Evolutionary conservation across 768 basidiomycete species (phyloP).

Genomic region (Leccinellum luteum): DNA sequence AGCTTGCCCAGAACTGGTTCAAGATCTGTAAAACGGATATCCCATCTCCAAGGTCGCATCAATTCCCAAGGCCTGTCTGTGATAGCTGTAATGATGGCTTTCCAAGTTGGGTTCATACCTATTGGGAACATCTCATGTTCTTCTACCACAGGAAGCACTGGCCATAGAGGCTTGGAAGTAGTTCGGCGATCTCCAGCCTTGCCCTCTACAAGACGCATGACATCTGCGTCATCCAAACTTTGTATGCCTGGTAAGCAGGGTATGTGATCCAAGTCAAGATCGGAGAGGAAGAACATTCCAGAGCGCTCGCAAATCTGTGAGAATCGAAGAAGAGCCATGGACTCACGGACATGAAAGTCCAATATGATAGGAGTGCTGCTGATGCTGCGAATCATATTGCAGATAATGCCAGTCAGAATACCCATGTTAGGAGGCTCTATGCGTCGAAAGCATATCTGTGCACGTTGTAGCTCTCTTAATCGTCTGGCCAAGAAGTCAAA

Average conservation of each 20-base stretch:
- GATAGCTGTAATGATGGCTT: not conserved
- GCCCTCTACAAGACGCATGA: not conserved
- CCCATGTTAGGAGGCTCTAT: conserved; percentile 11
- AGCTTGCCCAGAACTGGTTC: not conserved
- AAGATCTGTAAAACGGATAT: not conserved
- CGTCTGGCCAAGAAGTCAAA: not conserved
- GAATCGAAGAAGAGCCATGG: not conserved
- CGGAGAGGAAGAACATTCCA: not conserved
- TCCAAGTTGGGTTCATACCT: not conserved
- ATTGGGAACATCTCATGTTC: not conserved
- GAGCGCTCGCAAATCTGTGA: not conserved
- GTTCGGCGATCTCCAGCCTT: not conserved
- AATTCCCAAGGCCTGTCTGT: not conserved
- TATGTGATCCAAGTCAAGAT: not conserved
- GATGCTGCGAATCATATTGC: conserved; percentile 2
- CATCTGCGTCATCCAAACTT: not conserved
- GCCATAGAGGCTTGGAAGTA: not conserved
- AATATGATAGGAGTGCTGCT: not conserved
- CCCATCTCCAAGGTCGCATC: not conserved
- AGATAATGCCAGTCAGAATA: conserved; percentile 5
- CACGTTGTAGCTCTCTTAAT: not conserved
- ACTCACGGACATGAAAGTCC: not conserved
- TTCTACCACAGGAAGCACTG: not conserved
- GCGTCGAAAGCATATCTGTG: not conserved
- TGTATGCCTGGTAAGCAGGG: not conserved